phyloP scores from a whole-genome alignment of 768 basidiomycete genomes.

The Trametes cingulata region DNA sequence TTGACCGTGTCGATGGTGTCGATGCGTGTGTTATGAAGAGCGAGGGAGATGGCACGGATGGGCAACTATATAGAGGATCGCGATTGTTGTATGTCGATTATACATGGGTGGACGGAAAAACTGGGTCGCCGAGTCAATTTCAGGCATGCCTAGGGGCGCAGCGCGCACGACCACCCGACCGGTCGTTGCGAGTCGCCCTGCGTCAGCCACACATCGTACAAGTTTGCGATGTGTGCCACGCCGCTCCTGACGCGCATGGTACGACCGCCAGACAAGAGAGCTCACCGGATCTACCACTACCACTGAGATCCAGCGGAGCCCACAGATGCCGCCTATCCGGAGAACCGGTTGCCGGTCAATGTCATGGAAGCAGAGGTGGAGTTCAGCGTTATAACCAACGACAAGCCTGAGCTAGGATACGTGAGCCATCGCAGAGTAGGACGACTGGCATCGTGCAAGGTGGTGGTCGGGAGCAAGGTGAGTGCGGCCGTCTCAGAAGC shows the following conservation, averaged over 20 bases:
- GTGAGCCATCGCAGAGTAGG: no score
- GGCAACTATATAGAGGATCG: background rate
- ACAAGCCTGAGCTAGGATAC: no score
- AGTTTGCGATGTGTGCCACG: background rate
- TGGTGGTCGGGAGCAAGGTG: no score
- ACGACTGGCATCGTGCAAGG: no score
- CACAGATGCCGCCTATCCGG: no score
- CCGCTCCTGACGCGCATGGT: background rate
- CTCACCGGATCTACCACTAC: background rate
- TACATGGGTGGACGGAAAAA: constrained; percentile 6
- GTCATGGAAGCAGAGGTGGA: no score
- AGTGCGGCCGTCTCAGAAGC: no score
- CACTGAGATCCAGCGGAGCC: no score
- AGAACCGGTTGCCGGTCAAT: no score
- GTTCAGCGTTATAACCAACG: no score
- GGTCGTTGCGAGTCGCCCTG: background rate
- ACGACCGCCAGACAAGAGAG: background rate
- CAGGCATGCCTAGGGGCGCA: background rate
- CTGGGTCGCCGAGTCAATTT: constrained; percentile 9
- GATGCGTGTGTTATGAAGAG: no score
- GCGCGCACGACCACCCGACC: background rate
- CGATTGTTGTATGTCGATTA: background rate
- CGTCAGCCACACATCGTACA: background rate
- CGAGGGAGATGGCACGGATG: background rate
- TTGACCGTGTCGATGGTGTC: background rate